phyloP scores from a whole-genome alignment of 2,329 filamentous ascomycete species.

The Trematosphaeria pertusa region DNA sequence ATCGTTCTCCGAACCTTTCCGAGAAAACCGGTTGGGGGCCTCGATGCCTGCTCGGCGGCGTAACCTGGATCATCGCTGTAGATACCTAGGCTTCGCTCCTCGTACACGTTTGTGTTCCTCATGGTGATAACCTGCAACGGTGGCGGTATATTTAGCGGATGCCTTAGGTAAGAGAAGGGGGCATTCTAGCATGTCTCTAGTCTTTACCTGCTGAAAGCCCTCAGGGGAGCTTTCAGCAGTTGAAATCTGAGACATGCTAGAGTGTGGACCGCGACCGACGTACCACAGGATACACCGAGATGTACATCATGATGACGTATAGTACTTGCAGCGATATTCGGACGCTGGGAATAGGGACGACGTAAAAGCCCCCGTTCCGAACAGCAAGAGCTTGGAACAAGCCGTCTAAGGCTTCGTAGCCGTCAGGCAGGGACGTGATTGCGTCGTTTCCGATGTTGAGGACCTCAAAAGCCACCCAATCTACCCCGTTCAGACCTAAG shows the following conservation, averaged over 20 bases:
- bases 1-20: constrained; percentile 17
- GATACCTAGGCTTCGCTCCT: constrained; percentile 67
- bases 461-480: constrained; percentile 60
- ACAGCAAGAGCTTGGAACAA: constrained; percentile 65
- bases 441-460: constrained; percentile 63
- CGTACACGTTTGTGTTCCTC: constrained; percentile 65
- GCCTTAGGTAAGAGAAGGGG: too few species aligned
- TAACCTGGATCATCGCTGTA: constrained; percentile 53
- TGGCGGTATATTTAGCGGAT: too few species aligned
- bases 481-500: constrained; percentile 64
- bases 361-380: constrained; percentile 58
- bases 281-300: constrained; percentile 67
- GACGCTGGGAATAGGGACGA: constrained; percentile 58
- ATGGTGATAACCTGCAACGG: constrained; percentile 69
- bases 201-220: too few species aligned
- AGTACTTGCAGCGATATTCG: constrained; percentile 65
- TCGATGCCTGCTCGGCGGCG: background rate
- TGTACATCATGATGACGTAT: constrained; percentile 70
- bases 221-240: too few species aligned
- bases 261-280: too few species aligned
- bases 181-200: too few species aligned
- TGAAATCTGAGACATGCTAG: too few species aligned
- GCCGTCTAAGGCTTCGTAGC: constrained; percentile 61
- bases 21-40: constrained; percentile 8
- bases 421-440: constrained; percentile 55